Evolutionary conservation across 257 asterid species (phyloP).

Genomic region (Cordia subcordata): DNA sequence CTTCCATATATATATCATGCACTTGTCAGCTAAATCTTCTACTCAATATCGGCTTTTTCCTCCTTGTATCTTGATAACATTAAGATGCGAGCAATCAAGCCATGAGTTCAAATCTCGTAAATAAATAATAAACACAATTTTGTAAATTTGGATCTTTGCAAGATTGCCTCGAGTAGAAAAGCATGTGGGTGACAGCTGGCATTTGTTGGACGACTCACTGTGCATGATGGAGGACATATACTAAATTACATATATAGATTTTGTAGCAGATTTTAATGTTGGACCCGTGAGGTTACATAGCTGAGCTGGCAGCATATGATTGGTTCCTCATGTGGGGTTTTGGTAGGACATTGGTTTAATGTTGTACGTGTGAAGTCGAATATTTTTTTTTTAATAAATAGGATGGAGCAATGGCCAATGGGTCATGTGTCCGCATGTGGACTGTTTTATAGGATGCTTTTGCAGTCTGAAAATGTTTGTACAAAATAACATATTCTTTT

Average conservation of each 20-base stretch:
- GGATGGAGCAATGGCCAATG: background rate
- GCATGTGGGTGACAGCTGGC: constrained; percentile 53
- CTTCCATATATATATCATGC: no score
- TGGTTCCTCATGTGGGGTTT: constrained; percentile 3
- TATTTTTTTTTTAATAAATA: background rate
- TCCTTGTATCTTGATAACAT: no score
- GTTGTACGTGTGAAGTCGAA: constrained; percentile 24
- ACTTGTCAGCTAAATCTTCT: constrained; percentile 16
- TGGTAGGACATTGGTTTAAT: background rate
- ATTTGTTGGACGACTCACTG: constrained; percentile 14
- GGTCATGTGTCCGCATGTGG: background rate
- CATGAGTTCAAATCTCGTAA: no score
- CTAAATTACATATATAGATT: background rate
- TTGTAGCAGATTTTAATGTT: background rate
- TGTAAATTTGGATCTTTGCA: no score
- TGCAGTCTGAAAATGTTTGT: no score
- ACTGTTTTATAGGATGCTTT: no score
- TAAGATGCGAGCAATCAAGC: no score
- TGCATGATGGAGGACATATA: background rate
- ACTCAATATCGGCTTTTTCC: no score
- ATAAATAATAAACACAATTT: no score
- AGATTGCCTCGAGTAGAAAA: no score
- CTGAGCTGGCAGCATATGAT: background rate
- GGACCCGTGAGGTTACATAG: background rate
- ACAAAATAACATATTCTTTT: no score